Base-by-base conservation (phyloP, 768 basidiomycete genomes). In the Harrya chromipes region DNA sequence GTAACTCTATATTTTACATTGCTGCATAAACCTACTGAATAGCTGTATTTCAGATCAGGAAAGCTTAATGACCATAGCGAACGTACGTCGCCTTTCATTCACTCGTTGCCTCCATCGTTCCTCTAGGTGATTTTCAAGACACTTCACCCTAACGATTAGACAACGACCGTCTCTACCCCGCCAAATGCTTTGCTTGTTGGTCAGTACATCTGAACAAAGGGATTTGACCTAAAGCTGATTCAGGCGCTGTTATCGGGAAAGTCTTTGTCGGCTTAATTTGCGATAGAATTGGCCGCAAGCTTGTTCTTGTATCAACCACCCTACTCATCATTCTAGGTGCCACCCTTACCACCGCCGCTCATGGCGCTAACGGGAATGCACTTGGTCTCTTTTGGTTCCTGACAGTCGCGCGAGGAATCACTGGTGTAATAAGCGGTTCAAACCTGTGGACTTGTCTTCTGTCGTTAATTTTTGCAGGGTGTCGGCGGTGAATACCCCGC, bases 401-500 rank as follows among this genome's bases (percentile, higher is more conserved):
- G 59, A 87, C 85, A 0, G 64, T 87, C 54, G 82, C 85, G 14
- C 73, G 86, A 49, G 87, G 87, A 36, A 74, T 87, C 29, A 85
- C 84, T 21, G 84, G 84, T 17, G 67, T 85, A 40, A 82, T 83
- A 54, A 60, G 78, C 64, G 12, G 37, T 36, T 34, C 39, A 43
- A 19, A 20, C 21, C 39, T 24, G 19, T 13, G 19, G 6, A 11
- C 14, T 23, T 36, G 37, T 20, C 16, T 20, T 44, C 36, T 49
- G 9, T 47, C 42, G 31, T 38, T 48, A 33, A 58, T 38, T 41
- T 16, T 44, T 35, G 17, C 47, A 84, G 76, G 86, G 86, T 50
- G 85, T 86, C 12, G 85, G 85, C 31, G 86, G 86, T 21, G 86
- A 89, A 69, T 89, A 90, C 65, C 86, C 87, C 1, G 84, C 83